Conservation (phyloP, 2,329 filamentous ascomycete genomes). For the Thelonectria rubi region DNA sequence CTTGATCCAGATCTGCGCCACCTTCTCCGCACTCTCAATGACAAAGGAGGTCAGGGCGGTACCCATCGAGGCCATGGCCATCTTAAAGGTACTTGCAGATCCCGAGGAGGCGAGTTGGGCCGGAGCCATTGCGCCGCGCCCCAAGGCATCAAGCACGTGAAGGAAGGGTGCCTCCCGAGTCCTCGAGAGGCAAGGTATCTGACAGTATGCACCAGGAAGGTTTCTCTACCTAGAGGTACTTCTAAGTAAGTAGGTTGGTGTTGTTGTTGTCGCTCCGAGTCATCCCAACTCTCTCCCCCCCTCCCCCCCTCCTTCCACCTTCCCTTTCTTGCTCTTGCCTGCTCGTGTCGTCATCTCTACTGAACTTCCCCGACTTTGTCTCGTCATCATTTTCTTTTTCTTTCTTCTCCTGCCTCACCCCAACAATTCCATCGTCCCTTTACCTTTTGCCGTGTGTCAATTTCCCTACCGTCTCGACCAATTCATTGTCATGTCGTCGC, state of each 20-base stretch:
- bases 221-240: too few species aligned
- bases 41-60: too few species aligned
- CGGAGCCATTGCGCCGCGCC: too few species aligned
- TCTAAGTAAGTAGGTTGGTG: too few species aligned
- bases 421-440: not conserved
- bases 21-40: conserved; percentile 7
- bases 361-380: conserved; percentile 7
- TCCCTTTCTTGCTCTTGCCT: conserved; percentile 4
- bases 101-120: too few species aligned
- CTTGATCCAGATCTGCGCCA: conserved; percentile 1
- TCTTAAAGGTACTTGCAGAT: too few species aligned
- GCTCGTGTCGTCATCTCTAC: conserved; percentile 20
- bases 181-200: conserved; percentile 4
- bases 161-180: conserved; percentile 1
- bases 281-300: conserved; percentile 6
- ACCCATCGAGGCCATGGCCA: too few species aligned
- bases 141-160: too few species aligned
- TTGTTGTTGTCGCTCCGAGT: conserved; percentile 10
- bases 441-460: not conserved
- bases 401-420: not conserved
- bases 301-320: conserved; percentile 1
- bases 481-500: conserved; percentile 20
- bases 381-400: conserved; percentile 19
- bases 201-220: too few species aligned
- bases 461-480: not conserved